These are phyloP conservation scores for Melanopsichium pennsylvanicum DNA, from an alignment of 1,284 basidiomycete species.

Conservation along the genomic window DNA sequence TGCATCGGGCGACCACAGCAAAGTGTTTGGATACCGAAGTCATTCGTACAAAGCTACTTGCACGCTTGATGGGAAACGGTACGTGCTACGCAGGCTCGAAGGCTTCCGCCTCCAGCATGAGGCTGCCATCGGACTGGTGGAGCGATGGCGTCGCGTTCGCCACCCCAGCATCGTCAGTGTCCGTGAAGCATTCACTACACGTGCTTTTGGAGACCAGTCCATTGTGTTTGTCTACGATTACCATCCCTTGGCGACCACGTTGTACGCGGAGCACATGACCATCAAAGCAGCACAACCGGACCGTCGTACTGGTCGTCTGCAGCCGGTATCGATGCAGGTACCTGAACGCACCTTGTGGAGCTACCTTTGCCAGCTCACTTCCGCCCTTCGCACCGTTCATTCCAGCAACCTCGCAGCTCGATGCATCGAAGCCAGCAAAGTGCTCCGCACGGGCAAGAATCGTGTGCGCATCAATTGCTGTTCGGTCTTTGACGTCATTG, in stretches of 20 bases:
- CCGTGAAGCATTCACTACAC: conserved; percentile 93
- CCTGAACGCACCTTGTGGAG: conserved; percentile 91
- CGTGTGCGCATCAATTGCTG: conserved; percentile 67
- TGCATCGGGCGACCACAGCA: conserved; percentile 58
- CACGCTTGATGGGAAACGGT: conserved; percentile 79
- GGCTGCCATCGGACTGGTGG: conserved; percentile 81
- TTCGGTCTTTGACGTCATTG: conserved; percentile 62
- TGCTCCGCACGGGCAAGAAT: conserved; percentile 88
- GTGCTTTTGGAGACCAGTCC: conserved; percentile 84
- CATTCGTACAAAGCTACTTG: conserved; percentile 84
- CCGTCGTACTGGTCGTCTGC: conserved; percentile 60
- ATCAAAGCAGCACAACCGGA: conserved; percentile 67
- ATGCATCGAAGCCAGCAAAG: conserved; percentile 85
- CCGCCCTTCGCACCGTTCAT: conserved; percentile 85
- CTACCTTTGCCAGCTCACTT: conserved; percentile 88
- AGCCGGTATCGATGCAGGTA: conserved; percentile 67
- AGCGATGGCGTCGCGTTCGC: conserved; percentile 83
- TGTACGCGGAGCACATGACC: conserved; percentile 75
- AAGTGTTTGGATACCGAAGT: conserved; percentile 72
- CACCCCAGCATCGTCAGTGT: conserved; percentile 88
- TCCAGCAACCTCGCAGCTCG: conserved; percentile 81
- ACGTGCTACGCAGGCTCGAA: conserved; percentile 83
- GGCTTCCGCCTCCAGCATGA: conserved; percentile 78
- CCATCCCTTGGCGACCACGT: conserved; percentile 82
- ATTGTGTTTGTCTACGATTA: conserved; percentile 93